Base-by-base conservation (phyloP, 116 monocot genomes). In the Phalaenopsis hybrid region DNA sequence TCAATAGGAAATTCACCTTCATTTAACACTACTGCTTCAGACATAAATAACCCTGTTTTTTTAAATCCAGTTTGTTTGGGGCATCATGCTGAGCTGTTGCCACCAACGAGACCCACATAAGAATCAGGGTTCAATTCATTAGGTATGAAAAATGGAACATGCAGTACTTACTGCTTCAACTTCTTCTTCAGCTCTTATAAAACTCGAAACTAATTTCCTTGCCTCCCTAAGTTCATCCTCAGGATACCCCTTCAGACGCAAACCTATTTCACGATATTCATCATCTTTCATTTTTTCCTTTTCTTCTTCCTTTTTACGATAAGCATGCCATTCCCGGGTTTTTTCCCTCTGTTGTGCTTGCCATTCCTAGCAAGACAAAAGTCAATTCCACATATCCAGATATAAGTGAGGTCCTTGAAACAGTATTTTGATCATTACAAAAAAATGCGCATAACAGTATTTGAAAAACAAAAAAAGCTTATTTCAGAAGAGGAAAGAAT, bases 261-360 rank as follows among this genome's bases (percentile, higher is more conserved):
- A 84, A 44, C 97, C 97, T 74, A 97, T 90, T 82, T 97, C 94
- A 74, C 89, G 86, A 85, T 97, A 97, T 41, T 97, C 97, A 75
- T 88, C 77, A 33, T 49, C 81, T 83, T 86, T 94, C 72, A 81
- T 88, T 3, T 89, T 84, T 45, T 97, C 97, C 75, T 87, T 79
- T 57, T 91, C 90, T 84, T 93, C 93, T 77, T 93, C 97, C 82
- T 90, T 90, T 45, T 85, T 65, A 13, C 94, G 91, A 79, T 94
- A 92, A 8, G 90, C 94, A 75, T 92, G 91, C 97, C 97, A 97
- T 74, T 94, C 82, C 76, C 86, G 92, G 41, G 94, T 90, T 86
- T 90, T 97, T 79, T 93, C 87, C 81, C 97, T 55, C 78, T 92
- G 93, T 16, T 45, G 82, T 72, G 94, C 91, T 91, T 97, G 97